Evolutionary conservation across 2,329 filamentous ascomycete species (phyloP), one percentile per base, ranked within the genome.

Genomic region (Monosporascus sp.): DNA sequence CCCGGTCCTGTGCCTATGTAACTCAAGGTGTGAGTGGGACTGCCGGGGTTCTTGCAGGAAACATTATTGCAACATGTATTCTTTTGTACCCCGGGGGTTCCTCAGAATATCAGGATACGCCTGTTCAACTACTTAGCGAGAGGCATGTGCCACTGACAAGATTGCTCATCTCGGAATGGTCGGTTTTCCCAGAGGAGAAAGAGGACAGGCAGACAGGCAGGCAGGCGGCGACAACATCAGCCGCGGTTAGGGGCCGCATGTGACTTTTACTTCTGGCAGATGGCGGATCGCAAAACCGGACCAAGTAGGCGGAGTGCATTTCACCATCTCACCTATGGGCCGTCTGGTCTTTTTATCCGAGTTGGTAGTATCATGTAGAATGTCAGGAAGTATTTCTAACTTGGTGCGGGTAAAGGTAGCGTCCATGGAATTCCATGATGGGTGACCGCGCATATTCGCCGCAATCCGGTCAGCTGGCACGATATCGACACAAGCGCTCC

Each of bases 131-230:
- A 51, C 53, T 56, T 58, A 49, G 9, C 19, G n/a, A 27, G 20
- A 45, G 24, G 24, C 24, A 48, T 59, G 63, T 65, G 54, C 56
- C 49, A 63, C 63, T 60, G 57, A 53, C 60, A 55, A 64, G 60
- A 63, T 64, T 62, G 59, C 58, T 63, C 58, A 65, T 65, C 58
- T 63, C 59, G 57, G 55, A 51, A 56, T 50, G 54, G 46, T 35
- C 44, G 55, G 53, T 31, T 54, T 56, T 27, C 43, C 56, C 50
- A 61, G 61, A 59, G 57, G 51, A 60, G 51, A 54, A 57, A 52
- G 54, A 52, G 54, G 40, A 14, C 19, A 6, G 40, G 5, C 40
- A 20, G 7, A 20, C n/a, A 20, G 22, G 17, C 20, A 45, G 43
- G 14, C 22, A 27, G 26, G 26, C 26, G 26, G 24, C 26, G 43